These are phyloP conservation scores for Neurospora sp. DNA, from an alignment of 2,329 filamentous ascomycete genomes.

Conservation along the genomic window DNA sequence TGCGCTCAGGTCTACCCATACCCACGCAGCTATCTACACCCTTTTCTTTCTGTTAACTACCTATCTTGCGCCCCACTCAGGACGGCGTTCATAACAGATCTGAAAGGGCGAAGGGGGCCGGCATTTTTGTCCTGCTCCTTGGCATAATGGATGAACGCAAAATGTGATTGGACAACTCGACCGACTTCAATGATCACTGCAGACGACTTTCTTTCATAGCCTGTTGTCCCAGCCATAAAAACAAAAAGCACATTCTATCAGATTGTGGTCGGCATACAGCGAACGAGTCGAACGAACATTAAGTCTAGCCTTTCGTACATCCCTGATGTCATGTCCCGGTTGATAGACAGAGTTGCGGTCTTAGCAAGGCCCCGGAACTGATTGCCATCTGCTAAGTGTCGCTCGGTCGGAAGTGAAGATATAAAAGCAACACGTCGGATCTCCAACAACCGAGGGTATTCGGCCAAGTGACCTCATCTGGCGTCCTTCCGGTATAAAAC, in stretches of 20 bases:
- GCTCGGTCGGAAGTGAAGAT: not conserved
- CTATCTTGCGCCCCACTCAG: not conserved
- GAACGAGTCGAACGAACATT: not conserved
- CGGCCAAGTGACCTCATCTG: not conserved
- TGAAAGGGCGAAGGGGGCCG: not conserved
- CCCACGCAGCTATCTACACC: not conserved
- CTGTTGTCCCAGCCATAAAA: not conserved
- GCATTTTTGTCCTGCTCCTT: not conserved
- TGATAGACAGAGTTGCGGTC: not conserved
- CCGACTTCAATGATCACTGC: not conserved
- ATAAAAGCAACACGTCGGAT: not conserved
- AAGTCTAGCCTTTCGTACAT: not conserved
- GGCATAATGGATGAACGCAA: not conserved
- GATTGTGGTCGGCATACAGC: not conserved
- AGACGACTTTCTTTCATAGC: not conserved
- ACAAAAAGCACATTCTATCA: not conserved
- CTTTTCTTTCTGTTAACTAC: not conserved
- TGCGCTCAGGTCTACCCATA: not conserved
- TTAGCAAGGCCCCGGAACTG: not conserved
- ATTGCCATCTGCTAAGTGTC: not conserved
- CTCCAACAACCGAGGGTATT: not conserved
- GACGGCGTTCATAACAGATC: not conserved
- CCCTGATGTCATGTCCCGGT: not conserved
- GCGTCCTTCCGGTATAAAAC: not conserved
- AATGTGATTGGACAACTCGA: not conserved